These are phyloP conservation scores for Nakazawaea sp. DNA, from an alignment of 805 yeast species.

Conservation along the genomic window DNA sequence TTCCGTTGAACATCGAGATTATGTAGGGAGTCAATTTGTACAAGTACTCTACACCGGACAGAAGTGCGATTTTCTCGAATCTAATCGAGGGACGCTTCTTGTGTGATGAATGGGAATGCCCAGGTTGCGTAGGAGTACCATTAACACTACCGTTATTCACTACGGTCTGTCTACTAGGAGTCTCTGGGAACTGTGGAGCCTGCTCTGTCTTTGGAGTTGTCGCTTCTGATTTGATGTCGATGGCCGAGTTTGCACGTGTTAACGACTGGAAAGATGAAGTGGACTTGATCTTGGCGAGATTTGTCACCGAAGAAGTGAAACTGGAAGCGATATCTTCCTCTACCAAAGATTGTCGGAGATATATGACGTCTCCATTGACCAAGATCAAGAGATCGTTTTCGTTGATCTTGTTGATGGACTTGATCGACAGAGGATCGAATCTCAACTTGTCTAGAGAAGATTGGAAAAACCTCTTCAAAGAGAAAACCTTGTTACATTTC, in stretches of 20 bases:
- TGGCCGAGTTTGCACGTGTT: conserved; percentile 12
- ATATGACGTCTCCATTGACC: conserved; percentile 21
- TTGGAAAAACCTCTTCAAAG: conserved; percentile 10
- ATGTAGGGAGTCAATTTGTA: conserved; percentile 20
- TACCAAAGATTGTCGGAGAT: conserved; percentile 14
- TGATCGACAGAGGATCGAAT: conserved; percentile 10
- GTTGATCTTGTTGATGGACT: conserved; percentile 18
- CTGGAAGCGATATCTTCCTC: conserved; percentile 10
- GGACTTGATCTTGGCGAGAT: conserved; percentile 8
- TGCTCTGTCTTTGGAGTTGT: conserved; percentile 24
- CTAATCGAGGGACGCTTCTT: conserved; percentile 11
- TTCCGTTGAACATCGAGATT: conserved; percentile 26
- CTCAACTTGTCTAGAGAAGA: conserved; percentile 1
- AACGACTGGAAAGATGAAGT: conserved; percentile 13
- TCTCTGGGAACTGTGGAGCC: conserved; percentile 11
- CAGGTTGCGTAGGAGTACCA: neutral
- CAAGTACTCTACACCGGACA: conserved; percentile 23
- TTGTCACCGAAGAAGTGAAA: conserved; percentile 5
- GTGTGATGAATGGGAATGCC: neutral
- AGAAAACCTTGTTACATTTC: conserved; percentile 10
- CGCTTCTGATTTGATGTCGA: conserved; percentile 13
- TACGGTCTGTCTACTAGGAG: conserved; percentile 1
- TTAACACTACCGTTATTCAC: no score
- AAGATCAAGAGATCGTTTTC: conserved; percentile 23
- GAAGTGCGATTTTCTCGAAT: conserved; percentile 19